Evolutionary conservation across 148 eudicot species (phyloP), one percentile per base, ranked within the genome.

Genomic region (Mesembryanthemum crystallinum): DNA sequence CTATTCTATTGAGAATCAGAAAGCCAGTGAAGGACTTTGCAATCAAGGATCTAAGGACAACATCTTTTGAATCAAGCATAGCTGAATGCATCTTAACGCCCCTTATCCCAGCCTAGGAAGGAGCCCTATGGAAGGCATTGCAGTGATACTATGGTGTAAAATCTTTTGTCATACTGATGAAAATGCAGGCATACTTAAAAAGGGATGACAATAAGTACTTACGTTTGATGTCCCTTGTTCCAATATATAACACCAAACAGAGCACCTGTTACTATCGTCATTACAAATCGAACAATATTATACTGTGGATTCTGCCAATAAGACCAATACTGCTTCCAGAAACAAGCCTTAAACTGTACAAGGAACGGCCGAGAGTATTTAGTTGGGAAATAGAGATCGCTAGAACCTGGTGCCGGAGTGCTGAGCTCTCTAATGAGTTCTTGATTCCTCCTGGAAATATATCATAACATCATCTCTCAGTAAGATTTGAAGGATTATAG

Each of bases 281-380:
- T 76, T 32, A 84, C 39, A 51, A 87, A 85, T 7, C 96, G 82
- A 66, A 80, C 79, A 61, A 62, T 84, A 59, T 89, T 92, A 71
- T 89, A 90, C 20, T 83, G 76, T 33, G 97, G 86, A 69, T 87
- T 86, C 65, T 87, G 87, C 97, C 97, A 92, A 62, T 92, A 92
- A 60, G 97, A 90, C 86, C 82, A 75, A 52, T 85, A 67, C 7
- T 86, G 92, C 81, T 88, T 88, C 96, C 96, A 89, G 64, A 89
- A 84, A 81, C 96, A 91, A 23, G 89, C 90, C 76, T 82, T 82
- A 78, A 84, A 88, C 52, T 88, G 94, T 29, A 75, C 70, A 24
- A 76, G 2, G 35, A 86, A 82, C 73, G 90, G 78, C 32, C 83
- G 94, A 25, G 90, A 87, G 82, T 86, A 84, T 79, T 77, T 68